phyloP scores from a whole-genome alignment of 169 alveolate species.

The Babesia gibsoni region DNA sequence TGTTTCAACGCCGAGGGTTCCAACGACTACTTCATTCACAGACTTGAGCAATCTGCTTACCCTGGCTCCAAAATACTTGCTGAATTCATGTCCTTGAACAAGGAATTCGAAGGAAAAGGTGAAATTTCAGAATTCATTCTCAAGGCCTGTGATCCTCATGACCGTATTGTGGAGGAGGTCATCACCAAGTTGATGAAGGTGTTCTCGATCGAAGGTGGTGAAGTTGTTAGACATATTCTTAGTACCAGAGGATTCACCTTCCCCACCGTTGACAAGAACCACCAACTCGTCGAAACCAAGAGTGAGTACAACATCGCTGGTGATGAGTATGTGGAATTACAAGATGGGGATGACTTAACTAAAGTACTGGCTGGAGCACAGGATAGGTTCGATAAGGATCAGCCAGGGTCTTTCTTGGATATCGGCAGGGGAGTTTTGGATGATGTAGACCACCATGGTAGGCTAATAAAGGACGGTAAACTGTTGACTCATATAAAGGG shows the following conservation, averaged over 20 bases:
- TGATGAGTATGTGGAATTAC: conserved; percentile 6
- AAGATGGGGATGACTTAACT: conserved; percentile 19
- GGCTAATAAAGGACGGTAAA: background rate
- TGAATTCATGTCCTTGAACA: conserved; percentile 5
- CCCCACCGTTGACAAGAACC: conserved; percentile 30
- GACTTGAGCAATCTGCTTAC: conserved; percentile 27
- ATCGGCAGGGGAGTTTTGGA: background rate
- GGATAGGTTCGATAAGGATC: background rate
- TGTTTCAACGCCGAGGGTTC: conserved; percentile 55
- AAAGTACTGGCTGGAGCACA: conserved; percentile 4
- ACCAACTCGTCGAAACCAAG: background rate
- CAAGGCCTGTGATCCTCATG: conserved; percentile 46
- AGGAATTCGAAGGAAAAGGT: conserved; percentile 9
- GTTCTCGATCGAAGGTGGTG: conserved; percentile 48
- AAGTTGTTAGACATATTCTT: conserved; percentile 36
- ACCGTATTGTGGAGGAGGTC: conserved; percentile 29
- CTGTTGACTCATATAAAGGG: background rate
- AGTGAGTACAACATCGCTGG: background rate
- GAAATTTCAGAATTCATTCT: conserved; percentile 4
- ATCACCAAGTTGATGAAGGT: conserved; percentile 26
- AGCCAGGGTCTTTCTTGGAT: conserved; percentile 53
- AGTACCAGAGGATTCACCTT: conserved; percentile 12
- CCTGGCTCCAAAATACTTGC: conserved; percentile 45
- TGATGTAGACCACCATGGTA: background rate
- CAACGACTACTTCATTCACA: conserved; percentile 53